Conservation (phyloP, 352 stramenopile genomes). For the Phytophthora megakarya region DNA sequence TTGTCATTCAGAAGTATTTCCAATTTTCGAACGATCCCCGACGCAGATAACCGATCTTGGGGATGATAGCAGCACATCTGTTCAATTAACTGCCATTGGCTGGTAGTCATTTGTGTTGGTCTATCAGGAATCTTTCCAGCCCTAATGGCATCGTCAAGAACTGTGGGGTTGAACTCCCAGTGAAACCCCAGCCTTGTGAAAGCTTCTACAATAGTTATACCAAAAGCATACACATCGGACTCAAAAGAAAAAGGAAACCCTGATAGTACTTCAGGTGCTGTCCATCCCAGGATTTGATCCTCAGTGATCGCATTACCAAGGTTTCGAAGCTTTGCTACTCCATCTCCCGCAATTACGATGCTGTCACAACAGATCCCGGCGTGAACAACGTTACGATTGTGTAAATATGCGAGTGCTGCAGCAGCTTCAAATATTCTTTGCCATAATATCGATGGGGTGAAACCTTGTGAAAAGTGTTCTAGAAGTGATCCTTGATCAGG, state of each 20-base stretch:
- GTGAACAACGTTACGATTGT: conserved; percentile 25
- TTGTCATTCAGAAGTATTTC: conserved; percentile 1
- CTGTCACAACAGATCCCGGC: conserved; percentile 18
- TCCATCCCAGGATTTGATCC: not conserved
- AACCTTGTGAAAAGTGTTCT: not conserved
- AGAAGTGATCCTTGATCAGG: conserved; percentile 1
- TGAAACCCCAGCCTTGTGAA: not conserved
- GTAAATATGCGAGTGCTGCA: conserved; percentile 34
- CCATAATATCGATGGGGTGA: not conserved
- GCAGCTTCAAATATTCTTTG: conserved; percentile 27
- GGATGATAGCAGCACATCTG: conserved; percentile 12
- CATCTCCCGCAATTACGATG: conserved; percentile 15
- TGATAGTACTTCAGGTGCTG: conserved; percentile 5
- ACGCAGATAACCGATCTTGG: not conserved
- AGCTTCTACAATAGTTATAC: conserved; percentile 9
- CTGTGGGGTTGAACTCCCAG: not conserved
- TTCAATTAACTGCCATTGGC: too few relatives aligned
- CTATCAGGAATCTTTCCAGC: not conserved
- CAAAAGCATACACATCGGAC: too few relatives aligned
- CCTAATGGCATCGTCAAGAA: not conserved
- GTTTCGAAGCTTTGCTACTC: conserved; percentile 19
- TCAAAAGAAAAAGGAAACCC: conserved; percentile 11
- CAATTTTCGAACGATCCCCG: conserved; percentile 9
- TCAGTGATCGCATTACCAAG: not conserved
- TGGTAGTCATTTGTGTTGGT: not conserved